Conservation (phyloP, 306 rosid genomes). For the Castanea mollissima region DNA sequence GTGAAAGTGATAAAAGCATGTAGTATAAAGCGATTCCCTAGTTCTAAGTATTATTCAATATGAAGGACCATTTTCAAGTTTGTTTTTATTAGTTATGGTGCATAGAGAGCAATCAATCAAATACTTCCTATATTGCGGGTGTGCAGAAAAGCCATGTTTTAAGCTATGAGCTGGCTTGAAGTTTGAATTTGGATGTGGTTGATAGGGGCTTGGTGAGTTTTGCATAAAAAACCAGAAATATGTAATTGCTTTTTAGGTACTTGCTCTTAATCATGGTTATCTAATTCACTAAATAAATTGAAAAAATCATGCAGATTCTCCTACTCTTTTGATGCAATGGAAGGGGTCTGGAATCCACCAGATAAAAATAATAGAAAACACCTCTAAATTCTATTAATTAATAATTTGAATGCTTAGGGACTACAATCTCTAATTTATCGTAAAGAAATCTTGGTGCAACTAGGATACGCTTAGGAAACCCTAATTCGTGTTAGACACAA, state of each 20-base stretch:
- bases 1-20: constrained; percentile 40
- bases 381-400: no score
- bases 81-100: constrained; percentile 21
- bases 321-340: no score
- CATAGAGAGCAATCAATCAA: constrained; percentile 20
- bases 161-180: constrained; percentile 35
- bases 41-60: constrained; percentile 30
- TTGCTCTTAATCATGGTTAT: constrained; percentile 11
- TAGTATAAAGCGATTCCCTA: constrained; percentile 27
- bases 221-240: constrained; percentile 21
- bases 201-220: constrained; percentile 10
- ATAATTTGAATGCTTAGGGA: no score
- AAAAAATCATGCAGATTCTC: background rate
- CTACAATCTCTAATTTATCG: no score
- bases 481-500: no score
- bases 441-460: no score
- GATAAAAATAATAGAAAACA: no score
- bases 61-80: constrained; percentile 23
- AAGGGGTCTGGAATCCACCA: no score
- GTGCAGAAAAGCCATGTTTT: constrained; percentile 54
- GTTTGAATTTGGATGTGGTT: constrained; percentile 28
- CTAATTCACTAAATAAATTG: background rate
- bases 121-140: constrained; percentile 10
- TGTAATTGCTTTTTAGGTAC: constrained; percentile 24
- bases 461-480: no score